Evolutionary conservation across 495 filamentous ascomycete genomes (phyloP).

Genomic region (Apiosordaria backusii): DNA sequence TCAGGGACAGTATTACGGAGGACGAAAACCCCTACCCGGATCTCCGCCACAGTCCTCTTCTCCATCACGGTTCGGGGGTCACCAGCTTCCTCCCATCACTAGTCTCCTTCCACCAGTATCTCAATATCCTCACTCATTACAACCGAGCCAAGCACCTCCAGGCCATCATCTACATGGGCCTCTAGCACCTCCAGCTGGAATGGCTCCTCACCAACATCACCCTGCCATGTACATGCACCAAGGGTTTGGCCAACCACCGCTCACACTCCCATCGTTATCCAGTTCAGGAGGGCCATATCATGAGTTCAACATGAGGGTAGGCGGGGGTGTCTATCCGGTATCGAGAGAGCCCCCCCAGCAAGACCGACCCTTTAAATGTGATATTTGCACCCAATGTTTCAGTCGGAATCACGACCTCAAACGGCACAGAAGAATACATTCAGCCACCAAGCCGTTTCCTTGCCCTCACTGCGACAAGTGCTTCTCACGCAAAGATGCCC

Average conservation of each 20-base stretch:
- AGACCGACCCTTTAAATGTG: constrained; percentile 91
- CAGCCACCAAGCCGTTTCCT: constrained; percentile 91
- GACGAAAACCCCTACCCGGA: constrained; percentile 12
- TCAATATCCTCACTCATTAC: constrained; percentile 1
- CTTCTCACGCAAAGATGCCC: constrained; percentile 91
- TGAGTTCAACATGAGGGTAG: constrained; percentile 12
- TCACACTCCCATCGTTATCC: background rate
- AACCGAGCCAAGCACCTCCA: background rate
- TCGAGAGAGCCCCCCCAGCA: constrained; percentile 27
- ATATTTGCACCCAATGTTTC: constrained; percentile 88
- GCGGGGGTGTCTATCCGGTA: constrained; percentile 8
- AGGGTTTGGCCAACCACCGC: background rate
- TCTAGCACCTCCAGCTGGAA: background rate
- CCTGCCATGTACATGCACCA: background rate
- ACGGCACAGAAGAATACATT: constrained; percentile 88
- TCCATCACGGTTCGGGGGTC: constrained; percentile 10
- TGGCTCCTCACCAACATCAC: background rate
- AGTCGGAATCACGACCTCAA: constrained; percentile 97
- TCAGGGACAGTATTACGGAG: background rate
- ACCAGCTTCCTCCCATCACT: constrained; percentile 23
- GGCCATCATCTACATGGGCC: background rate
- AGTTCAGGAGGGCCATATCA: constrained; percentile 11
- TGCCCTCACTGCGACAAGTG: constrained; percentile 93
- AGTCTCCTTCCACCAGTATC: constrained; percentile 16
- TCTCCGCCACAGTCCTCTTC: constrained; percentile 9